Base-by-base conservation (phyloP, 345 rosid genomes). In the Moricandia moricandioides region DNA sequence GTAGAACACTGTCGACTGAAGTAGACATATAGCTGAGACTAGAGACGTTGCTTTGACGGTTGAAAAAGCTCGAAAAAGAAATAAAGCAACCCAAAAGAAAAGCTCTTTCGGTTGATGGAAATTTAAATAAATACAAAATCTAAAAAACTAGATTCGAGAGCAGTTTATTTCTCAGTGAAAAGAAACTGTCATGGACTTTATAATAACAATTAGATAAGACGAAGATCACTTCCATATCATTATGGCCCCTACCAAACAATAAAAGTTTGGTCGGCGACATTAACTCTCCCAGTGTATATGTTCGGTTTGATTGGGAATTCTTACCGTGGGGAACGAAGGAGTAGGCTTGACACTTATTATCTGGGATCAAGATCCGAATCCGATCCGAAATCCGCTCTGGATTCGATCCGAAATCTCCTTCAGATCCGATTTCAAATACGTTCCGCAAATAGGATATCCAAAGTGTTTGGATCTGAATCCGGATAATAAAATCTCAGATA, bases 21-120 rank as follows among this genome's bases (percentile, higher is more conserved):
- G 16, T 49, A 40, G 65, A 33, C 70, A 66, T 59, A 72, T 31
- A 34, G 62, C 54, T 6, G 57, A 66, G 51, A 67, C 24, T 61
- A 67, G 68, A 65, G 76, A 65, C 80, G 73, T 78, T 78, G 29
- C 70, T 78, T 67, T 78, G 78, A 72, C 69, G 69, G 77, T 78
- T 67, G 81, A 67, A 54, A 52, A 68, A 60, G 73, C 81, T 66
- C 55, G 65, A 72, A 60, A 29, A 60, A 33, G 54, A 68, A 61
- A 54, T 40, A 72, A 78, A 72, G 78, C 60, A 14, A 72, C 11
- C 49, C 60, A 61, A 78, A 72, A 67, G 81, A 51, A 72, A 72
- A 66, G 73, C 65, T 67, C 81, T 78, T 72, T 78, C 81, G 81
- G 81, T 78, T 78, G 81, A 78, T 78, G 74, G 81, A 78, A 61